Conservation (phyloP, 208 protist genomes). For the Crithidia sp. region DNA sequence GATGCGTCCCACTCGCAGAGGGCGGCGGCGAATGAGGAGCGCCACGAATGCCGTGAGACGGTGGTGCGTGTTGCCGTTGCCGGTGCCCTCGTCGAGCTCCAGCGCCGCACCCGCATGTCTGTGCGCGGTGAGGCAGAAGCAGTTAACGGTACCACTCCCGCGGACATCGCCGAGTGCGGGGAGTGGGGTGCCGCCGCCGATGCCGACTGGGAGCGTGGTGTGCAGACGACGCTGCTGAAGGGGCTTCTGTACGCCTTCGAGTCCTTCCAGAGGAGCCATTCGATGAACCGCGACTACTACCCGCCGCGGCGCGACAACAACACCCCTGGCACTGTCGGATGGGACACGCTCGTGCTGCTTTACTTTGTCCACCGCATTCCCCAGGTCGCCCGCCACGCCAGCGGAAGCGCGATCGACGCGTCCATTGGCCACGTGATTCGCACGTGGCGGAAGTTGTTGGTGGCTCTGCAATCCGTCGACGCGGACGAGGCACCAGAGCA, state of each 20-base stretch:
- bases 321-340: constrained; percentile 80
- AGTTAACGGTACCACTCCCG: background rate
- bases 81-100: constrained; percentile 54
- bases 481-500: constrained; percentile 61
- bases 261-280: constrained; percentile 74
- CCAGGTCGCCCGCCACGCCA: constrained; percentile 62
- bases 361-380: constrained; percentile 84
- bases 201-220: constrained; percentile 37
- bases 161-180: background rate
- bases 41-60: constrained; percentile 46
- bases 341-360: constrained; percentile 85
- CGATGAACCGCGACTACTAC: constrained; percentile 77
- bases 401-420: constrained; percentile 66
- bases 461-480: constrained; percentile 77
- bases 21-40: constrained; percentile 43
- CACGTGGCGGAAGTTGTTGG: constrained; percentile 80
- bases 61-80: constrained; percentile 63
- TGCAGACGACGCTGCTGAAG: constrained; percentile 58
- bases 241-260: constrained; percentile 83
- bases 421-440: constrained; percentile 72
- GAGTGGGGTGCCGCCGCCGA: constrained; percentile 3
- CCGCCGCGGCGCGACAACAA: constrained; percentile 44
- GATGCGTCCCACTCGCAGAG: constrained; percentile 2
- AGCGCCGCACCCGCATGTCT: constrained; percentile 28
- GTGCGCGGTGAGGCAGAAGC: constrained; percentile 11